Evolutionary conservation across 2,329 filamentous ascomycete species (phyloP), one percentile per base, ranked within the genome.

Genomic region (Ophiosphaerella korrae): DNA sequence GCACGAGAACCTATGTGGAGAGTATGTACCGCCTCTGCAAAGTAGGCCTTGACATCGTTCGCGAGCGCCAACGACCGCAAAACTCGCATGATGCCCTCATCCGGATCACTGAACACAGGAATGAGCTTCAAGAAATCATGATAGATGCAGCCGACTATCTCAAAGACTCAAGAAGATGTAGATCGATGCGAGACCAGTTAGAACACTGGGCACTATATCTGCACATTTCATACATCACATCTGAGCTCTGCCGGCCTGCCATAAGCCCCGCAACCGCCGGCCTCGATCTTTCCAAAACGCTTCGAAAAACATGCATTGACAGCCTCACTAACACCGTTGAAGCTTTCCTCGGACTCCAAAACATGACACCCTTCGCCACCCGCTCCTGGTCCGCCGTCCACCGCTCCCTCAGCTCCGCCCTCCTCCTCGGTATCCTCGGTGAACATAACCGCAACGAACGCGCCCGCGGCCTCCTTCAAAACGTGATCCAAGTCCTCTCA

Each of bases 141-240:
- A 70, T 79, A n/a, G 81, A 85, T 54, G 82, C 81, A 5, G 78
- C 78, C 26, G 80, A 82, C 13, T 80, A 84, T 58, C 72, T 87
- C 13, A 81, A 83, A 48, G 82, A 85, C 49, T 78, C 78, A 39
- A 45, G 77, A 59, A 62, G 77, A 67, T 81, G 78, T 57, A 72
- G 71, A 7, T 75, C 77, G 0, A 75, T 77, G 55, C 70, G 74
- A 37, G 79, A 86, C 55, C 83, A 84, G 53, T 70, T 86, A 2
- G 82, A 87, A 64, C 80, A 84, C 53, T 82, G 84, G 68, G 82
- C 81, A 0, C 66, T 86, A 4, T 84, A 85, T 60, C 71, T 87
- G 3, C 84, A 87, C 63, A 81, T 82, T 16, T 85, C 82, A 7
- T 87, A 86, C 66, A 80, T 85, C 51, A 80, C 80, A 18, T 85